Base-by-base conservation (phyloP, 495 filamentous ascomycete species). In the Rostrohypoxylon terebratum region DNA sequence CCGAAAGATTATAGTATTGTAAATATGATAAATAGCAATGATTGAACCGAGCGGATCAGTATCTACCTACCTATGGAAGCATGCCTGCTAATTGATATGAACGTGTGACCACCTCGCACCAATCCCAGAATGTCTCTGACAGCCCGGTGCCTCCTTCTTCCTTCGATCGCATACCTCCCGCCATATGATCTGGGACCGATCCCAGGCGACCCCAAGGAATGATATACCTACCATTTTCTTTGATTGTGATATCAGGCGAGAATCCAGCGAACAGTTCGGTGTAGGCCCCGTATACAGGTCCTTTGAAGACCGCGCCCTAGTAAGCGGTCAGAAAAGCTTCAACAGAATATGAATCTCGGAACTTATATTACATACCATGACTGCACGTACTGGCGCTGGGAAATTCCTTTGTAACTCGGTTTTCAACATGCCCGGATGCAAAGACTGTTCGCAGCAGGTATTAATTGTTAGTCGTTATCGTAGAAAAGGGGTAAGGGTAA, bases 361-460 rank as follows among this genome's bases (percentile, higher is more conserved):
- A 20, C 38, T 69, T 4, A 20, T 25, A 18, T 58, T 40, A n/a
- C 63, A 50, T 42, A 74, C 69, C 36, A 71, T 44, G 57, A 50
- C 59, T 33, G 60, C 58, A 45, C 58, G 57, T 45, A 47, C 59
- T 54, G 47, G 69, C 36, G 59, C 72, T 28, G 36, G 57, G 59
- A 55, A 45, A 55, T 78, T 57, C 14, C 72, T 59, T 60, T 73
- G 77, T n/a, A 80, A 75, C 5, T 76, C 54, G 0, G 81, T 73
- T 53, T 80, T 74, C 45, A 87, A 55, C 50, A 84, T 81, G 5
- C 85, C 85, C 4, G 84, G 84, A 69, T 86, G 82, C 42, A 76
- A 67, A 23, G 61, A 71, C 66, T 74, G 33, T 3, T 23, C 34
- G 7, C 1, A 21, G 7, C 18, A 40, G 6, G n/a, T n/a, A n/a